phyloP scores from a whole-genome alignment of 2,329 filamentous ascomycete species.

The Aureobasidium sp. region DNA sequence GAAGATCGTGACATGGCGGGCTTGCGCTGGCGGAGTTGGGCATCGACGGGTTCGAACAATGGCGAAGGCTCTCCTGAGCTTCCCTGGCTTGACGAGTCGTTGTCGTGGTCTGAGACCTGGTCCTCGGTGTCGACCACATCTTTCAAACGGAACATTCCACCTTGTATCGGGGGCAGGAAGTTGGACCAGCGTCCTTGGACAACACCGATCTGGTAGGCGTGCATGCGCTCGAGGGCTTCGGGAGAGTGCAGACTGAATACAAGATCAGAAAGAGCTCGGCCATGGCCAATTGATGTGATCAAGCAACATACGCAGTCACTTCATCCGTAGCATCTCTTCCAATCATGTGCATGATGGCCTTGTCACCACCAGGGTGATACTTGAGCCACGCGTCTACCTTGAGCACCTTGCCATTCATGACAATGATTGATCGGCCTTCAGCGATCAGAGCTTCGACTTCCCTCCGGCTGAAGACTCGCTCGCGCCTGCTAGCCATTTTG shows the following conservation, averaged over 20 bases:
- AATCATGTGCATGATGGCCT: conserved; percentile 87
- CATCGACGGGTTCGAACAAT: conserved; percentile 50
- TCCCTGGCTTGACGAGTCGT: conserved; percentile 43
- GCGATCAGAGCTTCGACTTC: conserved; percentile 74
- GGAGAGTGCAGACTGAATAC: conserved; percentile 58
- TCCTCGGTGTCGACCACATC: conserved; percentile 26
- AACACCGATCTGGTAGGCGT: conserved; percentile 70
- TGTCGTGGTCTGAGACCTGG: conserved; percentile 18
- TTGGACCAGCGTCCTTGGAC: conserved; percentile 77
- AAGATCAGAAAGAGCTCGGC: conserved; percentile 1
- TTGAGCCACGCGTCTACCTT: conserved; percentile 83
- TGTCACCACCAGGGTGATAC: conserved; percentile 88
- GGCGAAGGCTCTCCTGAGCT: conserved; percentile 53
- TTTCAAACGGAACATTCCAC: conserved; percentile 62
- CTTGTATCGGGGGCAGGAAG: conserved; percentile 83
- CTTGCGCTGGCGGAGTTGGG: conserved; percentile 16
- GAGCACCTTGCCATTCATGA: conserved; percentile 72
- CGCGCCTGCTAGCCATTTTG: conserved; percentile 10
- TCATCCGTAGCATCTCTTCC: conserved; percentile 69
- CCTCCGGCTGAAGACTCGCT: conserved; percentile 19
- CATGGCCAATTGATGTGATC: background rate
- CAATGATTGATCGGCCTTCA: conserved; percentile 69
- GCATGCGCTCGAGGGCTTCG: conserved; percentile 69
- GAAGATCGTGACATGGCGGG: conserved; percentile 32
- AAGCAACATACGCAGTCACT: conserved; percentile 63